These are phyloP conservation scores for Cordyceps tenuipes DNA, from an alignment of 2,329 filamentous ascomycete species.

Conservation along the genomic window DNA sequence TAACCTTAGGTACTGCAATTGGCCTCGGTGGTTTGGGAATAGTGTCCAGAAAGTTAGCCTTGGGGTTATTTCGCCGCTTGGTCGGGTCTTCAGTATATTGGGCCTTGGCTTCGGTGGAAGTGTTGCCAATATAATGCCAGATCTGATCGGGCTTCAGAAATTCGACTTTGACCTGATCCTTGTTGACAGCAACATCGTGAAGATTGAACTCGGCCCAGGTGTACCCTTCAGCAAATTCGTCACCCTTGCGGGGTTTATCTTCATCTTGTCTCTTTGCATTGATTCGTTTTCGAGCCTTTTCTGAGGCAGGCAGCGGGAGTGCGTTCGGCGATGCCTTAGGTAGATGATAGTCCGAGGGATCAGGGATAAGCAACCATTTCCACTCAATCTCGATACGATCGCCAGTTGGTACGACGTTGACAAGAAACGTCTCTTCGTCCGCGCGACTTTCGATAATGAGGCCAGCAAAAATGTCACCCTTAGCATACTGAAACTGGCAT, in stretches of 20 bases:
- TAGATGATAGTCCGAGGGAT: slow-evolving; percentile 60
- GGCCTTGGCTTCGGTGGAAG: slow-evolving; percentile 81
- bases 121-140: slow-evolving; percentile 81
- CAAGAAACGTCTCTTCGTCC: slow-evolving; percentile 65
- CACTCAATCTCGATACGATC: slow-evolving; percentile 72
- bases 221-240: slow-evolving; percentile 58
- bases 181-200: slow-evolving; percentile 47
- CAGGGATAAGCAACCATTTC: slow-evolving; percentile 72
- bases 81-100: slow-evolving; percentile 77
- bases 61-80: slow-evolving; percentile 53
- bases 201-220: slow-evolving; percentile 76
- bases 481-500: slow-evolving; percentile 77
- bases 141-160: slow-evolving; percentile 64
- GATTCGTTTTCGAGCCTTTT: slow-evolving; percentile 56
- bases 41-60: slow-evolving; percentile 65
- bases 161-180: slow-evolving; percentile 60
- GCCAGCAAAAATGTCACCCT: slow-evolving; percentile 85
- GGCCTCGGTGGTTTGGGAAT: slow-evolving; percentile 46
- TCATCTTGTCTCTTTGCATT: slow-evolving; percentile 56
- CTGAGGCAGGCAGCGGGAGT: slow-evolving; percentile 58
- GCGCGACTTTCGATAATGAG: slow-evolving; percentile 74
- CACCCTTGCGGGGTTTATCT: slow-evolving; percentile 56
- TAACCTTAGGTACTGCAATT: slow-evolving; percentile 20
- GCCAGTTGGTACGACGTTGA: slow-evolving; percentile 77
- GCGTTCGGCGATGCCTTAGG: slow-evolving; percentile 68